Evolutionary conservation across 306 rosid species (phyloP), one percentile per base, ranked within the genome.

Genomic region (Vicia villosa): DNA sequence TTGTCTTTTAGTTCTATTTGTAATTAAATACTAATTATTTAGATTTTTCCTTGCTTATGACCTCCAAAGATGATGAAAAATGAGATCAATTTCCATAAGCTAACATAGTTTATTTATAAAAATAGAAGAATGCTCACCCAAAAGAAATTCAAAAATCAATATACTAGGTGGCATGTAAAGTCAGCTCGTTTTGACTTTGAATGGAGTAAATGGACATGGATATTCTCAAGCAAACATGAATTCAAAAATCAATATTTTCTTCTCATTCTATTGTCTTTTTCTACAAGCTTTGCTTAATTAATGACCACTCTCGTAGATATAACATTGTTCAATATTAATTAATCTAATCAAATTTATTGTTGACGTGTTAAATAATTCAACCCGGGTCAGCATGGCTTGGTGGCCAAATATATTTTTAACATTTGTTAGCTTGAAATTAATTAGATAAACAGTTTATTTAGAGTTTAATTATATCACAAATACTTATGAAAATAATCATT

Each of bases 181-280:
- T 83, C 91, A 79, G 57, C 81, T 75, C 63, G 45, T 43, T 66
- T 82, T 84, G 87, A 81, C 86, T 82, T 82, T 83, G 82, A 81
- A 65, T 60, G 52, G 61, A 64, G 42, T 69, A 60, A 63, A 80
- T 70, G 87, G 80, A 73, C 69, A 71, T 72, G 58, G n/a, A 55
- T 46, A 43, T 17, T 36, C 61, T 55, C 69, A 55, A 69, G 43
- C 68, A 26, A 61, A 12, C 37, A 36, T 61, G 15, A 55, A 15
- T 9, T 6, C 38, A 34, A 11, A 5, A 11, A 24, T 28, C 37
- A 40, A 24, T 54, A n/a, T 49, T 68, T 59, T 46, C 14, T n/a
- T 20, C n/a, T 66, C 60, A 42, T 51, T 79, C 26, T 66, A 46
- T 78, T 72, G 54, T 66, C 66, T 51, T 51, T 73, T 49, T n/a